phyloP scores from a whole-genome alignment of 371 early-diverging fungal genomes.

The Circinella umbellata region DNA sequence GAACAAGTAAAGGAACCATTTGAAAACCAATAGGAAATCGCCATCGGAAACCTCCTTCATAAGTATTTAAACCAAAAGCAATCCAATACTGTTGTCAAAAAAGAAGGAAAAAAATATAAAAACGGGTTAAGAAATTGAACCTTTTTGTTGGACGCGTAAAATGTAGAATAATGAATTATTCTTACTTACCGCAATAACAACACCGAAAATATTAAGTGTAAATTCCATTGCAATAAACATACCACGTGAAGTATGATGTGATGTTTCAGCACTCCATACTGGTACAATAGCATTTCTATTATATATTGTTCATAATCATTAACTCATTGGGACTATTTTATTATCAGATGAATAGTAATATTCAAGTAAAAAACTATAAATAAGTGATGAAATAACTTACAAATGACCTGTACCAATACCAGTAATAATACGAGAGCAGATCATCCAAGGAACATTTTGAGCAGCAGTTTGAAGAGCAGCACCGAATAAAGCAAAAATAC shows the following conservation, averaged over 20 bases:
- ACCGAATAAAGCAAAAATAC: conserved; percentile 26
- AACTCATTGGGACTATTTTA: conserved; percentile 41
- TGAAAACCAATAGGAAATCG: conserved; percentile 46
- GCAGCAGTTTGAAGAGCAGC: conserved; percentile 32
- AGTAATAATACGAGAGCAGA: conserved; percentile 41
- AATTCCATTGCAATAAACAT: conserved; percentile 46
- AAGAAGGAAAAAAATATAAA: too few relatives aligned
- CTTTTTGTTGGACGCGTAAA: too few relatives aligned
- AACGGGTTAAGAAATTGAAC: too few relatives aligned
- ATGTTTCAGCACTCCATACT: conserved; percentile 50
- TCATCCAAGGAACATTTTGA: conserved; percentile 28
- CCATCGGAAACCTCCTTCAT: conserved; percentile 31
- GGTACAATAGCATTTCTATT: conserved; percentile 47
- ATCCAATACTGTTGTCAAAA: conserved; percentile 23
- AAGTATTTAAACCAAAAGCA: conserved; percentile 28
- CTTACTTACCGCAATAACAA: conserved; percentile 27
- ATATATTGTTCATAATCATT: background rate
- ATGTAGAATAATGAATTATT: background rate
- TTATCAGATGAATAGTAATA: background rate
- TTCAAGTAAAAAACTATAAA: too few relatives aligned
- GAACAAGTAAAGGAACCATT: conserved; percentile 35
- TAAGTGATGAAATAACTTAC: too few relatives aligned
- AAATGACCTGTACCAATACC: conserved; percentile 40
- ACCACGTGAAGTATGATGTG: conserved; percentile 44
- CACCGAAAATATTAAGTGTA: conserved; percentile 46